Evolutionary conservation across 1,284 basidiomycete genomes (phyloP).

Genomic region (Gymnopus androsaceus): DNA sequence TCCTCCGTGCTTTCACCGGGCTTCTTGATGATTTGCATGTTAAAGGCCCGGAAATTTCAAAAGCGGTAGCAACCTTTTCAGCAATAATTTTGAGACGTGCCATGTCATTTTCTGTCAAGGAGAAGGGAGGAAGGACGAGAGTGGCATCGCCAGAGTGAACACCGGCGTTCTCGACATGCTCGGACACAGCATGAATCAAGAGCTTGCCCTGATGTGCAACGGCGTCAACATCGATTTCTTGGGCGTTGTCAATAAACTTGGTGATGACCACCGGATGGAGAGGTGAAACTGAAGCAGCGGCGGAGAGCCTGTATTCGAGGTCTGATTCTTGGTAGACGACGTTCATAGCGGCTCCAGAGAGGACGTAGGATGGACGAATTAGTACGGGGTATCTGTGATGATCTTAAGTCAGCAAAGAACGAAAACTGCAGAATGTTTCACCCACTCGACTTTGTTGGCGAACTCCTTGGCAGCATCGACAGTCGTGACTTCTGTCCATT

Average conservation of each 20-base stretch:
- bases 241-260: slow-evolving; percentile 97
- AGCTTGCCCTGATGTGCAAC: slow-evolving; percentile 94
- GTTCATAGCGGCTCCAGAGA: slow-evolving; percentile 99
- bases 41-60: slow-evolving; percentile 98
- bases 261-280: slow-evolving; percentile 97
- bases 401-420: slow-evolving; percentile 15
- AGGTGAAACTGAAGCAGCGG: slow-evolving; percentile 93
- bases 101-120: slow-evolving; percentile 78
- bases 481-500: slow-evolving; percentile 91
- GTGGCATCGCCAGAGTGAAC: slow-evolving; percentile 99
- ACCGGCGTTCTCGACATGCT: slow-evolving; percentile 99
- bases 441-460: slow-evolving; percentile 79
- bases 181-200: slow-evolving; percentile 95
- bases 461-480: slow-evolving; percentile 92
- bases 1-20: slow-evolving; percentile 59
- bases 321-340: slow-evolving; percentile 92
- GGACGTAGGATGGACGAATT: slow-evolving; percentile 95
- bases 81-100: slow-evolving; percentile 90
- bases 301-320: slow-evolving; percentile 91
- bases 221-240: slow-evolving; percentile 98
- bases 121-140: slow-evolving; percentile 95
- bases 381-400: slow-evolving; percentile 84
- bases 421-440: slow-evolving; percentile 8
- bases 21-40: slow-evolving; percentile 99
- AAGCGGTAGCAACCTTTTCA: slow-evolving; percentile 92